phyloP scores from a whole-genome alignment of 2,329 filamentous ascomycete species.

The Trichoderma brevicompactum region DNA sequence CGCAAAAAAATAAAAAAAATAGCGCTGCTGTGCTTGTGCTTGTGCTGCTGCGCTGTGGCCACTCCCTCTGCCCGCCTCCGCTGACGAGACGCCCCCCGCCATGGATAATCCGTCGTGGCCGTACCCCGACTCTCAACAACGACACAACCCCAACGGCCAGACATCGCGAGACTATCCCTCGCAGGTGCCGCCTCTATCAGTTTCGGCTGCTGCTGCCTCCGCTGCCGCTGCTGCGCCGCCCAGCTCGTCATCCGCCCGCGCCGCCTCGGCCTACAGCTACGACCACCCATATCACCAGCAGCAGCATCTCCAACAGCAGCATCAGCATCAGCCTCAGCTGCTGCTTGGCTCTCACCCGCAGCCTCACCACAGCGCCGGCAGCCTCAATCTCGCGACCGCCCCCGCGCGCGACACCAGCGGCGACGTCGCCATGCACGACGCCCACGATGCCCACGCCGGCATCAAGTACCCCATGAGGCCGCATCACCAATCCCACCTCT shows the following conservation, averaged over 20 bases:
- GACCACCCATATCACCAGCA: constrained; percentile 14
- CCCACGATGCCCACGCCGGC: constrained; percentile 78
- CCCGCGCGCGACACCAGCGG: constrained; percentile 70
- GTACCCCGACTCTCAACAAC: constrained; percentile 71
- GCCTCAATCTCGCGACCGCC: constrained; percentile 59
- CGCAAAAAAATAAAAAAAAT: too few species aligned
- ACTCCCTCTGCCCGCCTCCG: neutral
- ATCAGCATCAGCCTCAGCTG: neutral
- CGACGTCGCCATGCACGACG: constrained; percentile 85
- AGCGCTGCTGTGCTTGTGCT: too few species aligned
- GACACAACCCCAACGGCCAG: constrained; percentile 55
- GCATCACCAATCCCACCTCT: constrained; percentile 74
- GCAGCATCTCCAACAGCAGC: constrained; percentile 28
- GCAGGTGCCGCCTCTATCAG: constrained; percentile 37
- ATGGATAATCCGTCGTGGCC: constrained; percentile 65
- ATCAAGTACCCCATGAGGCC: constrained; percentile 85
- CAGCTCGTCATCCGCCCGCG: neutral
- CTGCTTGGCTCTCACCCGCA: constrained; percentile 50
- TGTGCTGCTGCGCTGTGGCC: too few species aligned
- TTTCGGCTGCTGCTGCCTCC: constrained; percentile 1
- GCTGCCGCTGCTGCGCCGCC: neutral
- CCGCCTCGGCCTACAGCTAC: constrained; percentile 13
- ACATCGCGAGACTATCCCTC: constrained; percentile 53
- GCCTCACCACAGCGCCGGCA: constrained; percentile 49
- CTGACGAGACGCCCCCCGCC: constrained; percentile 31